Evolutionary conservation across 2,329 filamentous ascomycete genomes (phyloP).

Genomic region (Herpotrichia juniperi): DNA sequence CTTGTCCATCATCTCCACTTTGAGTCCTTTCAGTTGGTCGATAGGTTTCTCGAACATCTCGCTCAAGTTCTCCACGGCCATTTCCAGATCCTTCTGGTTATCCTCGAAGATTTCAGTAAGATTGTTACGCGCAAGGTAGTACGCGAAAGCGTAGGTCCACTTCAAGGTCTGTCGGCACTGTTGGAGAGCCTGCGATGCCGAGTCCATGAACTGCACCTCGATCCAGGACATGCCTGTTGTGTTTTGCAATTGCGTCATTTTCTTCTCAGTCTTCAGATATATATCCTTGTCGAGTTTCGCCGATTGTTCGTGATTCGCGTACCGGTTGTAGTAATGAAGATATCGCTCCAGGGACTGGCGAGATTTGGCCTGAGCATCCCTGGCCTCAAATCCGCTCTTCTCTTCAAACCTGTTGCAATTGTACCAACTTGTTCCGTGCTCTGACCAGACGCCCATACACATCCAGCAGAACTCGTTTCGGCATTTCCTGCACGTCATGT

Average conservation of each 20-base stretch:
- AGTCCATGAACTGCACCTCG: slow-evolving; percentile 95
- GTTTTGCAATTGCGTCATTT: slow-evolving; percentile 96
- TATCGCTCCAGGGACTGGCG: slow-evolving; percentile 94
- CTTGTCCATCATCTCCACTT: slow-evolving; percentile 98
- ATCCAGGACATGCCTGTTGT: slow-evolving; percentile 98
- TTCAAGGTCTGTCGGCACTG: slow-evolving; percentile 98
- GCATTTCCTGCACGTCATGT: slow-evolving; percentile 97
- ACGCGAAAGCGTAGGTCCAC: slow-evolving; percentile 99
- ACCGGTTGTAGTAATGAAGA: slow-evolving; percentile 97
- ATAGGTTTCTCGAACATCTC: slow-evolving; percentile 99
- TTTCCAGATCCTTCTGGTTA: slow-evolving; percentile 96
- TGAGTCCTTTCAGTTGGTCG: slow-evolving; percentile 81
- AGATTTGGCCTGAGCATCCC: slow-evolving; percentile 90
- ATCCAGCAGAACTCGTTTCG: slow-evolving; percentile 99
- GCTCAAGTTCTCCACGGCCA: slow-evolving; percentile 95
- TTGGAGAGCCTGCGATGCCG: slow-evolving; percentile 90
- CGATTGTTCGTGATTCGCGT: slow-evolving; percentile 98
- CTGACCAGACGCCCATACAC: slow-evolving; percentile 99
- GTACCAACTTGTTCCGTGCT: slow-evolving; percentile 99
- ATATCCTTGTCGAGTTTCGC: slow-evolving; percentile 96
- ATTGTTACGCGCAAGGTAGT: slow-evolving; percentile 95
- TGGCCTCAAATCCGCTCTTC: slow-evolving; percentile 87
- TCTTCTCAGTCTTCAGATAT: slow-evolving; percentile 95
- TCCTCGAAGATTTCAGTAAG: slow-evolving; percentile 97
- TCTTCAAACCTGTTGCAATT: slow-evolving; percentile 98